Evolutionary conservation across 768 basidiomycete genomes (phyloP), one percentile per base, ranked within the genome.

Genomic region (Leccinum truebloodii): DNA sequence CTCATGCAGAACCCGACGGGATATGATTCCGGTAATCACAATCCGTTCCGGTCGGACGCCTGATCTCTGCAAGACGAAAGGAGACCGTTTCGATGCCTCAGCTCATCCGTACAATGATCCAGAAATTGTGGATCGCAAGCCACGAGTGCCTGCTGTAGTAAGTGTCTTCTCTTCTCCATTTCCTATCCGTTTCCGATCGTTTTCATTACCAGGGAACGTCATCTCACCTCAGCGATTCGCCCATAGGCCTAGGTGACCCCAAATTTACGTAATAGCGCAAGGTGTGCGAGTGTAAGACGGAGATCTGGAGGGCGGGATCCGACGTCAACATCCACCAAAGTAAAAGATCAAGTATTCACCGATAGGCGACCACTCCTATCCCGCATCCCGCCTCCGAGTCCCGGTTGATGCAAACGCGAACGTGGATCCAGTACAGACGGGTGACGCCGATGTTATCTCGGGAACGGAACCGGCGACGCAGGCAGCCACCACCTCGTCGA

Each of bases 1-100:
- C 72, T 95, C 93, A 64, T 86, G 89, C 20, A 92, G 68, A 10
- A 95, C 79, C 73, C 88, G 87, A 4, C 92, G 85, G 5, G 88
- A 88, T 57, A 92, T 30, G 8, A 30, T 30, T 1, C 30, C 30
- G 8, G 26, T 28, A 8, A 30, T 12, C 32, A 32, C 32, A 44
- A 30, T 30, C 30, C 8, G 1, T 30, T 30, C 28, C 39, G 10
- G 3, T 28, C 39, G 65, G 65, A 14, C 57, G 54, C 22, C 54
- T 62, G 35, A 67, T 58, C 16, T 67, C 66, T 68, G 34, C 28
- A 46, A 10, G 20, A 7, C 10, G 10, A 20, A 10, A 44, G 44
- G 41, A 28, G n/a, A n/a, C n/a, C n/a, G n/a, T n/a, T n/a, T n/a
- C n/a, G n/a, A n/a, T n/a, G n/a, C n/a, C n/a, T n/a, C n/a, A n/a